Evolutionary conservation across 1,139 yeast genomes (phyloP).

Genomic region (Geotrichum phurueaensis): DNA sequence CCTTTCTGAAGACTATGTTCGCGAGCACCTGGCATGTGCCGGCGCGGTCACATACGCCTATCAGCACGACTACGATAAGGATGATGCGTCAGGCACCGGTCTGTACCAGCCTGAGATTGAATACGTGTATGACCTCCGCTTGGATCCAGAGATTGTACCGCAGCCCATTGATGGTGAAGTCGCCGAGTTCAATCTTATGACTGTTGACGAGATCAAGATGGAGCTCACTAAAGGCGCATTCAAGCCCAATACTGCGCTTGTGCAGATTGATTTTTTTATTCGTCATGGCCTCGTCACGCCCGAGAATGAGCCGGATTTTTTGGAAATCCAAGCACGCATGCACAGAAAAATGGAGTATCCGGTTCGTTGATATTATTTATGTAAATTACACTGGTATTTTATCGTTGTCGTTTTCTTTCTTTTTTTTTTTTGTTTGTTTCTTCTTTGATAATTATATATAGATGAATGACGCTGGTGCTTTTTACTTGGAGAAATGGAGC

Average conservation of each 20-base stretch:
- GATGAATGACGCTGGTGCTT: neutral
- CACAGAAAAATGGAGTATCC: slow-evolving; percentile 77
- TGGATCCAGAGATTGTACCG: slow-evolving; percentile 52
- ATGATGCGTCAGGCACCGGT: slow-evolving; percentile 29
- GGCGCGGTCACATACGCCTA: slow-evolving; percentile 72
- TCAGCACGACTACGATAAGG: slow-evolving; percentile 21
- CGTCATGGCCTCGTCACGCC: slow-evolving; percentile 68
- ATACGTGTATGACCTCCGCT: slow-evolving; percentile 63
- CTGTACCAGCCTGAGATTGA: slow-evolving; percentile 86
- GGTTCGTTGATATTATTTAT: slow-evolving; percentile 11
- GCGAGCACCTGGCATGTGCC: slow-evolving; percentile 41
- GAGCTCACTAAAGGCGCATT: slow-evolving; percentile 53
- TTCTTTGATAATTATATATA: neutral
- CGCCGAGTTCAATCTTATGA: slow-evolving; percentile 15
- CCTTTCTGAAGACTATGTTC: slow-evolving; percentile 48
- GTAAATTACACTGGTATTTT: neutral
- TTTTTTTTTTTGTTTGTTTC: neutral
- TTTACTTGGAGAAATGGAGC: slow-evolving; percentile 74
- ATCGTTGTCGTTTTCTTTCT: neutral
- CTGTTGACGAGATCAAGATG: slow-evolving; percentile 44
- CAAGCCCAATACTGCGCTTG: slow-evolving; percentile 83
- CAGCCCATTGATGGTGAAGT: slow-evolving; percentile 40
- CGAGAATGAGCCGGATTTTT: slow-evolving; percentile 56
- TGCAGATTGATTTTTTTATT: slow-evolving; percentile 73
- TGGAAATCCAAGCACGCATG: slow-evolving; percentile 50